Base-by-base conservation (phyloP, 73 alveolate genomes). In the Effrenium voratum region DNA sequence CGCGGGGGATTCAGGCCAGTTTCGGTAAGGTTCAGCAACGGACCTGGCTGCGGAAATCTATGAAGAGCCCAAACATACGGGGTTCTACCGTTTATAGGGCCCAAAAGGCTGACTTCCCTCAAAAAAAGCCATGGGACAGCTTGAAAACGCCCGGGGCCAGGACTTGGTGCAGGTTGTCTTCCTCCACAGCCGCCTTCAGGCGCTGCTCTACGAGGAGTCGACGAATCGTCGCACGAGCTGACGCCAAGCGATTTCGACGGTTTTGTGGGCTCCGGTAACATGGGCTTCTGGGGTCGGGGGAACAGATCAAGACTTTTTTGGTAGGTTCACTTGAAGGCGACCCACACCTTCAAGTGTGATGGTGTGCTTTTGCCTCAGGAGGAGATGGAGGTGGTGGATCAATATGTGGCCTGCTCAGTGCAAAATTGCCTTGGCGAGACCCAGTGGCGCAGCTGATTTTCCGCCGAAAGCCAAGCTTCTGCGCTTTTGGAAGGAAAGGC, bases 321-420 rank as follows among this genome's bases (percentile, higher is more conserved):
- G 63, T 12, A 19, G 19, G 26, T 8, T 52, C 26, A 52, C 63
- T 52, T 52, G 63, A 19, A 52, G 26, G 19, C 26, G 26, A 52
- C 26, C 63, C 63, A 19, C n/a, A n/a, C n/a, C n/a, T n/a, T n/a
- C n/a, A 52, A 19, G 19, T 12, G 8, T 52, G 8, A 19, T 52
- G 8, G 63, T 52, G 63, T 5, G 26, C 77, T 22, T 5, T 15
- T 36, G 44, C 86, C 24, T 22, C 70, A 79, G 90, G 90, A 84
- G 57, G 95, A 87, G 57, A 87, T 87, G 95, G 95, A 87, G 72
- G 84, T 87, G 49, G 95, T 87, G 85, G 95, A 87, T 70, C 95
- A 87, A 36, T 66, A 63, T 68, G 57, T 87, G 16, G 46, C 83
- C 15, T 72, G 50, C 10, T 32, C 49, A 36, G 5, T 70, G 34